Base-by-base conservation (phyloP, 169 alveolate genomes). In the Cryptosporidium muris region DNA sequence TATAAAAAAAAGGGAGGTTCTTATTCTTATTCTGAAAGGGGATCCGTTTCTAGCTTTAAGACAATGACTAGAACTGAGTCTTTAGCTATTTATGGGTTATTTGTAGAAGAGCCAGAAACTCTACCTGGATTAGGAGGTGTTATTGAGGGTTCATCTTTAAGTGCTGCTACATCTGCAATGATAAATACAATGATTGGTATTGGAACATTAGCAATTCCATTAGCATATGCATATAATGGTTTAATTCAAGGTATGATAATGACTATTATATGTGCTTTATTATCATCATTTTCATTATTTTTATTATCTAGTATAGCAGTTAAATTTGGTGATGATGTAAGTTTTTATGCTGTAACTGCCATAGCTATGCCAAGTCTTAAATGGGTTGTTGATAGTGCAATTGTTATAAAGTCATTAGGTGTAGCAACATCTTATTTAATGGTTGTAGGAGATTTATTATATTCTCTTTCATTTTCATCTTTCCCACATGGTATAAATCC, bases 51-150 rank as follows among this genome's bases (percentile, higher is more conserved):
- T 25, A 74, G 85, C 52, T 74, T 25, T 62, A 74, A 74, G 56
- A 37, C 67, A 6, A 74, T 74, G 85, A 74, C 54, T 58, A 58
- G 85, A 74, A 74, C 85, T 14, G 74, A 74, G 60, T 74, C 85
- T 8, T 12, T 74, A 45, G 85, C 85, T 14, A 60, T 74, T 8
- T 74, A 74, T 42, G 85, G 85, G 9, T 53, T 74, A n/a, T 74
- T 74, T 74, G 85, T 58, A 16, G 85, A 60, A 12, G 85, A 74
- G 11, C 85, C 85, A 9, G 85, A 74, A 74, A 74, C 85, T 36
- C 68, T 74, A 8, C 85, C 85, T 8, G 85, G 85, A 34, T 68
- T 74, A 45, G 85, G 85, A 56, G 85, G 85, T 74, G 68, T 68
- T 12, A 58, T 74, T 42, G 74, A 81, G 45, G 89, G 89, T 9